These are phyloP conservation scores for Zopfochytrium polystomum DNA, from an alignment of 371 early-diverging fungal genomes.

Conservation along the genomic window DNA sequence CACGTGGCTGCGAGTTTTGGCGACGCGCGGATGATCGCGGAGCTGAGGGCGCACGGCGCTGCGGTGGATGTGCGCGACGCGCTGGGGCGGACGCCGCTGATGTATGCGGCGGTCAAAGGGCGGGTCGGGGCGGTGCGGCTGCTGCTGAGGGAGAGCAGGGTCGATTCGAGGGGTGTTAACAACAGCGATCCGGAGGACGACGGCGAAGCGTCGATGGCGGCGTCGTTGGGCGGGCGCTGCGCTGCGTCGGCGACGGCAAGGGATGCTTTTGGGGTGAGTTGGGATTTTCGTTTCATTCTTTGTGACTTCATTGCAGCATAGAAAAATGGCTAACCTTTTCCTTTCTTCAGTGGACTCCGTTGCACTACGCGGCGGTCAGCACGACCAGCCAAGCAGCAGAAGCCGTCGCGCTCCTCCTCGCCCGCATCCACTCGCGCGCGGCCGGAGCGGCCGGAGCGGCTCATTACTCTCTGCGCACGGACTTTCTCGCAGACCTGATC, in stretches of 20 bases:
- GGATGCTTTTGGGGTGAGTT: too few relatives aligned
- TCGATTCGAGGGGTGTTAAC: neutral
- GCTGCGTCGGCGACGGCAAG: too few relatives aligned
- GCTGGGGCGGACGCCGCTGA: slow-evolving; percentile 22
- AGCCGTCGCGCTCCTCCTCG: slow-evolving; percentile 16
- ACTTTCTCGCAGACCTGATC: too few relatives aligned
- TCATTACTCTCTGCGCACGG: neutral
- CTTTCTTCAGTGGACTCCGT: slow-evolving; percentile 22
- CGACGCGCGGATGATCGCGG: slow-evolving; percentile 7
- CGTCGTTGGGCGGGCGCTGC: too few relatives aligned
- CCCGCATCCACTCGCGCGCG: neutral
- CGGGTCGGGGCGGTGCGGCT: slow-evolving; percentile 13
- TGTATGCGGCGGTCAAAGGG: slow-evolving; percentile 30
- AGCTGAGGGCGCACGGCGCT: slow-evolving; percentile 17
- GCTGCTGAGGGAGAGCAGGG: slow-evolving; percentile 11
- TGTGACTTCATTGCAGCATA: neutral
- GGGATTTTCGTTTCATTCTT: slow-evolving; percentile 10
- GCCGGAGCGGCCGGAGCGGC: slow-evolving; percentile 1
- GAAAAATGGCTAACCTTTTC: neutral
- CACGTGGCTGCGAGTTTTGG: slow-evolving; percentile 26
- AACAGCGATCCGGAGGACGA: neutral
- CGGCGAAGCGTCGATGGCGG: too few relatives aligned
- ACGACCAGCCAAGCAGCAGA: slow-evolving; percentile 12
- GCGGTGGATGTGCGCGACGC: slow-evolving; percentile 19
- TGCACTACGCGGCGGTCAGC: slow-evolving; percentile 30